Percentiles rank a stretch among this genome's conserved stretches.
Evolutionary conservation across 176 grass and related monocot species (phyloP).

Genomic region (Oryza glaberrima): DNA sequence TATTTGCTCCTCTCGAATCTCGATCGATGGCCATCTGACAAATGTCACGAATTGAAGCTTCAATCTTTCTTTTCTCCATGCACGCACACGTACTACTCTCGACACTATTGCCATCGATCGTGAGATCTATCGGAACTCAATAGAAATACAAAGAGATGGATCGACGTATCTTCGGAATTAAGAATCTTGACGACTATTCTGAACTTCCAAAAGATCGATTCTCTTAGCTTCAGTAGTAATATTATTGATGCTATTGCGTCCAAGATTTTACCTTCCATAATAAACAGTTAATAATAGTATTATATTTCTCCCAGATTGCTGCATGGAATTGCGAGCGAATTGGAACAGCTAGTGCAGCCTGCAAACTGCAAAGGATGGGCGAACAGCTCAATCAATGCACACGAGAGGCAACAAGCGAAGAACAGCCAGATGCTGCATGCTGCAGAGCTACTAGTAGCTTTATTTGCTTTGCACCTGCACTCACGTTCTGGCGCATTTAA

Average conservation of each 20-base stretch:
- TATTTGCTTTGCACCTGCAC: background rate
- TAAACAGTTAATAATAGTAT: too few relatives aligned
- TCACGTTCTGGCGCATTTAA: background rate
- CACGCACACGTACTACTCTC: background rate
- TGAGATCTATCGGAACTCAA: background rate
- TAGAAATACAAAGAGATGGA: background rate
- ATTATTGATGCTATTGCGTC: background rate
- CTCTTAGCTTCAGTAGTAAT: too few relatives aligned
- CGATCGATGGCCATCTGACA: background rate
- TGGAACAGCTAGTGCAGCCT: background rate
- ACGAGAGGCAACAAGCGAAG: background rate
- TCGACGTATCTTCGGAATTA: background rate
- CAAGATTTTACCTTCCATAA: background rate
- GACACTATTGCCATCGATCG: too few relatives aligned
- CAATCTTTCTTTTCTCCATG: slow-evolving; percentile 2
- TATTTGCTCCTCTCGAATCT: background rate
- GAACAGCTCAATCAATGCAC: slow-evolving; percentile 25
- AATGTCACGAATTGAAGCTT: background rate
- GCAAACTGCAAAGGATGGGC: background rate
- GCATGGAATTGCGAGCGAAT: background rate
- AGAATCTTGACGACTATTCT: background rate
- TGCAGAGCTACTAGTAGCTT: too few relatives aligned
- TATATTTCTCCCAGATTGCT: background rate
- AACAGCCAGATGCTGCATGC: background rate
- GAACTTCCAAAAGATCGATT: too few relatives aligned